A percentile compares a stretch with the other conserved stretches of the same genome.
phyloP scores from a whole-genome alignment of 805 yeast genomes.

The Teunomyces atbi region DNA sequence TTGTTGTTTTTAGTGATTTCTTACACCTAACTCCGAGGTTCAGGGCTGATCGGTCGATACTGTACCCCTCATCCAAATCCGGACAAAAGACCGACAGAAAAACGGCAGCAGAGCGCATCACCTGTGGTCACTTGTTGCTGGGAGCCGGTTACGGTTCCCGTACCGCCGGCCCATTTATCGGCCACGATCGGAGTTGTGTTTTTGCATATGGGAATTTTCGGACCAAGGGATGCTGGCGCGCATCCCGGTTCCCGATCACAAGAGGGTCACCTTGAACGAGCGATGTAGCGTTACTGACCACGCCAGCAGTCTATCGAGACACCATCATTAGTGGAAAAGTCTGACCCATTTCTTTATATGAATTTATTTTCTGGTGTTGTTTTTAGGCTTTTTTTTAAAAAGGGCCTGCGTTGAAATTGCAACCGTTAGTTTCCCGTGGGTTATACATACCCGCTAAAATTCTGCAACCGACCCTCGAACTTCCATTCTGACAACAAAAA shows the following conservation, averaged over 20 bases:
- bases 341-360: not conserved
- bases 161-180: not conserved
- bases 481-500: not conserved
- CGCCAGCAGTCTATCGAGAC: not conserved
- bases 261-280: not conserved
- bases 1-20: too few species aligned
- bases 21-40: too few species aligned
- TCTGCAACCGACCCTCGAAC: not conserved
- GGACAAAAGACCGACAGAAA: not conserved
- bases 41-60: too few species aligned
- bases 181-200: not conserved
- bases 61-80: not conserved
- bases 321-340: not conserved
- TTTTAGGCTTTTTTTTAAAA: not conserved
- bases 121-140: not conserved
- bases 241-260: not conserved
- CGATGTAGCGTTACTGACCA: not conserved
- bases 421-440: not conserved
- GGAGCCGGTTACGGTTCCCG: not conserved
- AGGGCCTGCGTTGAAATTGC: not conserved
- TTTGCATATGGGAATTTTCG: not conserved
- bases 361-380: not conserved
- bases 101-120: not conserved
- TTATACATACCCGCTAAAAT: not conserved
- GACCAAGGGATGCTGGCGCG: not conserved